Conservation (phyloP, 1,139 yeast genomes). For the Magnusiomyces suaveolens region DNA sequence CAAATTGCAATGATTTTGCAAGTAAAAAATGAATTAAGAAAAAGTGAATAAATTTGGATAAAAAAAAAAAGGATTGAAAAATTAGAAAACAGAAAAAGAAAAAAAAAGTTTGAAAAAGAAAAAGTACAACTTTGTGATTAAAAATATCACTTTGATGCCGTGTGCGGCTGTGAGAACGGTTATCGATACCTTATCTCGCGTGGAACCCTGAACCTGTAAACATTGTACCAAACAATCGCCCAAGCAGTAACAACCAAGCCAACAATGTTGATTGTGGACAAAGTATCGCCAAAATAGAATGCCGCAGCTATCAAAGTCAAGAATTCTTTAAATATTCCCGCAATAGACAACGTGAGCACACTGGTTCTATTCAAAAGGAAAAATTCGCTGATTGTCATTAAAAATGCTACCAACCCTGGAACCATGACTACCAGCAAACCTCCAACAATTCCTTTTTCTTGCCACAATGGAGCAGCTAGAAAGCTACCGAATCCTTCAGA, state of each 20-base stretch:
- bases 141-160: not conserved
- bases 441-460: slow-evolving; percentile 40
- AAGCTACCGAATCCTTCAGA: slow-evolving; percentile 59
- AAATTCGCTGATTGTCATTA: slow-evolving; percentile 86
- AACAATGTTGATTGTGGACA: slow-evolving; percentile 56
- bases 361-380: slow-evolving; percentile 72
- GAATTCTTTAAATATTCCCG: slow-evolving; percentile 87
- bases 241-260: slow-evolving; percentile 69
- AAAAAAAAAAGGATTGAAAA: too few species aligned
- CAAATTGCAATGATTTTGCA: not conserved
- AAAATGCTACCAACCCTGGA: slow-evolving; percentile 82
- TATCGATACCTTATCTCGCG: not conserved
- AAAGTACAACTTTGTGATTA: not conserved
- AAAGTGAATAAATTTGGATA: not conserved
- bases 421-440: slow-evolving; percentile 54
- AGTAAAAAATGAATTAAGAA: not conserved
- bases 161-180: not conserved
- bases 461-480: slow-evolving; percentile 52
- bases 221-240: slow-evolving; percentile 75
- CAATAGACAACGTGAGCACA: slow-evolving; percentile 76
- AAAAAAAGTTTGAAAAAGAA: not conserved
- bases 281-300: slow-evolving; percentile 61
- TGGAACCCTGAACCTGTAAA: slow-evolving; percentile 18
- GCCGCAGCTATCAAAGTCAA: slow-evolving; percentile 68
- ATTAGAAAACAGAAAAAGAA: not conserved